Evolutionary conservation across 176 grass and related monocot species (phyloP), one percentile per base, ranked within the genome.

Genomic region (Tillandsia leiboldiana): DNA sequence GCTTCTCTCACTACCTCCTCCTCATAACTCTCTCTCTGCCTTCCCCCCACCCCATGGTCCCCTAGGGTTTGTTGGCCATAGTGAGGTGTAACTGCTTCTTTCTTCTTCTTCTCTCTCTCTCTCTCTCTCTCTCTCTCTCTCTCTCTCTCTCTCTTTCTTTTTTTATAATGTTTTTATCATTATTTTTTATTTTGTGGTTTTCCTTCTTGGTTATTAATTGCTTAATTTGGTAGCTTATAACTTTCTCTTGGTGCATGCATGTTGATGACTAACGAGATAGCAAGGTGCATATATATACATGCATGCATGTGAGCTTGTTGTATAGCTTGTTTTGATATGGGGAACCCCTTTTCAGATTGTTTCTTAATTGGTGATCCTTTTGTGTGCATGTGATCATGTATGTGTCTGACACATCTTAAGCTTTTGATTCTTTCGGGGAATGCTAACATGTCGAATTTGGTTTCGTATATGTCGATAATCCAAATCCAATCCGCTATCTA

Each of bases 1-100:
- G 79, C 72, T 72, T 66, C 81, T 85, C 72, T 83, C 87, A 65
- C 78, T 97, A 66, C 75, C 82, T 8, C 17, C 80, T 99, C 75
- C 87, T 89, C 61, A 42, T 93, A 76, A 70, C 51, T 15, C 87
- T 88, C 57, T 84, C 90, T 67, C 87, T 86, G 75, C 77, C 86
- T 80, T 84, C 84, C 84, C 69, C 49, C 27, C 50, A 22, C 61
- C 63, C 54, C 61, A 68, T 51, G 81, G 68, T 67, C 74, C 70
- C 17, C 51, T 53, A 48, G 74, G 48, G 20, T 22, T 52, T 71
- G 78, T 52, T 71, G 78, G 53, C 65, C 78, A 81, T 62, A 51
- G 72, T 63, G 22, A 23, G 51, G 51, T 71, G 24, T n/a, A 28
- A 24, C 7, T 24, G 3, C 50, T 26, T 15, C 28, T 18, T 53